These are phyloP conservation scores for Ambrosia artemisiifolia DNA, from an alignment of 129 eudicot species.

Conservation along the genomic window DNA sequence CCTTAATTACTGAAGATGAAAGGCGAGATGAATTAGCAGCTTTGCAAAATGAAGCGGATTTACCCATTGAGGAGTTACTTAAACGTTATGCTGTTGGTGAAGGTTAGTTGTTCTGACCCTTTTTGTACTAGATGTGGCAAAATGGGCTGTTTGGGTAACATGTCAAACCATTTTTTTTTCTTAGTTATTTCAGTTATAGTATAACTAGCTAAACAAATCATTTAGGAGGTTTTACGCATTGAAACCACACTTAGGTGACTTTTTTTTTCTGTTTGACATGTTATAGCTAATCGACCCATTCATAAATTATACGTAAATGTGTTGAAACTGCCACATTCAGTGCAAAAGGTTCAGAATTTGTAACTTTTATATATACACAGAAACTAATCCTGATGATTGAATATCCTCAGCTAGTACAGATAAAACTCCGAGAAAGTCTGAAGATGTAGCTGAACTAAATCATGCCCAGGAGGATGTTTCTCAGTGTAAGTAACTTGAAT, in stretches of 20 bases:
- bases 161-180: background rate
- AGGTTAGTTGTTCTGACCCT: slow-evolving; percentile 40
- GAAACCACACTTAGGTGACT: background rate
- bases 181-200: background rate
- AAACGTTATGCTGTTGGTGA: slow-evolving; percentile 54
- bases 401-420: slow-evolving; percentile 37
- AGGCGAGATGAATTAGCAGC: slow-evolving; percentile 83
- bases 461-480: slow-evolving; percentile 27
- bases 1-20: slow-evolving; percentile 81
- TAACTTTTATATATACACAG: background rate
- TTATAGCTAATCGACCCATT: background rate
- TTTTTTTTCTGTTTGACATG: background rate
- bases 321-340: background rate
- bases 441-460: slow-evolving; percentile 27
- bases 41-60: slow-evolving; percentile 79
- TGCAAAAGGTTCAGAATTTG: background rate
- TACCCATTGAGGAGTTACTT: slow-evolving; percentile 85
- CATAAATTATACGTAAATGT: background rate
- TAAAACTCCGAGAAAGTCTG: slow-evolving; percentile 32
- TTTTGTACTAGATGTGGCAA: slow-evolving; percentile 5
- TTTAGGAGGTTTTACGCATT: background rate
- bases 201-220: background rate
- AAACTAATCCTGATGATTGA: background rate
- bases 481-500: slow-evolving; percentile 28
- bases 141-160: background rate